Evolutionary conservation across 169 alveolate species (phyloP).

Genomic region (Babesia gibsoni): DNA sequence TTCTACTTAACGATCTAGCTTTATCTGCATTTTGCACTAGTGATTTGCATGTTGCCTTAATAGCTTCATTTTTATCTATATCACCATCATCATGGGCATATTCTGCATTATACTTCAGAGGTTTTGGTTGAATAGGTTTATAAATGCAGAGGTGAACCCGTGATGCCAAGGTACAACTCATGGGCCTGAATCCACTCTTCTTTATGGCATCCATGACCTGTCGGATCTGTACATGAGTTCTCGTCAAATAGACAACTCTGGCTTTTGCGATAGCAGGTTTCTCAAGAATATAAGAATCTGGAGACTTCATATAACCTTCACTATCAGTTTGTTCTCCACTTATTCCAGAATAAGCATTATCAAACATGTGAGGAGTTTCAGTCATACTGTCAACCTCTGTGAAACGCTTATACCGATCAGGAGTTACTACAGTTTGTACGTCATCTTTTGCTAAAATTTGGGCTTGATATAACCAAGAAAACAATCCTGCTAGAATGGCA

Average conservation of each 20-base stretch:
- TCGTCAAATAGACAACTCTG: conserved; percentile 40
- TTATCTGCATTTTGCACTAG: conserved; percentile 21
- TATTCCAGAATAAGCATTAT: too few relatives aligned
- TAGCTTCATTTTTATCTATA: background rate
- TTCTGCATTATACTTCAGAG: background rate
- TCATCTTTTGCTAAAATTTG: too few relatives aligned
- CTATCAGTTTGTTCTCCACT: too few relatives aligned
- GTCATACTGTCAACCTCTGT: too few relatives aligned
- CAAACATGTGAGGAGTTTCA: too few relatives aligned
- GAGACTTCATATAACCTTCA: too few relatives aligned
- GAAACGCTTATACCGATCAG: too few relatives aligned
- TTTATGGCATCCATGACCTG: conserved; percentile 67
- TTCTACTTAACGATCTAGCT: background rate
- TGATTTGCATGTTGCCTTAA: background rate
- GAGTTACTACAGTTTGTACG: too few relatives aligned
- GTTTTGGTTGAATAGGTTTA: background rate
- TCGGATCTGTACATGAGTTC: conserved; percentile 89
- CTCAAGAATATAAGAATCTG: too few relatives aligned
- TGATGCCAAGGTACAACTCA: conserved; percentile 40
- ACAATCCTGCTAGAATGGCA: conserved; percentile 47
- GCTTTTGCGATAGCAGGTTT: background rate
- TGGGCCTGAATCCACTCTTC: conserved; percentile 35
- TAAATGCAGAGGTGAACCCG: conserved; percentile 22
- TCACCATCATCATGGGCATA: background rate
- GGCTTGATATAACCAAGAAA: conserved; percentile 44